phyloP scores from a whole-genome alignment of 2,329 filamentous ascomycete genomes.

The Malbranchea cinnamomea region DNA sequence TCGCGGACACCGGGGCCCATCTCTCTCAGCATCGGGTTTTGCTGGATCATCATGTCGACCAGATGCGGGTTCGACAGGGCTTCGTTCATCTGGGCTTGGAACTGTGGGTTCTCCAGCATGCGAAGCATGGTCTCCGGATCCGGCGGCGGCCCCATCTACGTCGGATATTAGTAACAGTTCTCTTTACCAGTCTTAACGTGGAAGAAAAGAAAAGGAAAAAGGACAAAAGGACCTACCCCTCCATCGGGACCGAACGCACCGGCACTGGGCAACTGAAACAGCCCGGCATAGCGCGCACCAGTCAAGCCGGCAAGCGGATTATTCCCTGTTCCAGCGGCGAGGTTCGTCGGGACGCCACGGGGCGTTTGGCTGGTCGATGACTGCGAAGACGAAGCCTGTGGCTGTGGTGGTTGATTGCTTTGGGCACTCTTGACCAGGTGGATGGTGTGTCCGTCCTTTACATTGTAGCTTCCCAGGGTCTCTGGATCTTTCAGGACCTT shows the following conservation, averaged over 20 bases:
- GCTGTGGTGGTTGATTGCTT: constrained; percentile 57
- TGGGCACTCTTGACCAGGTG: constrained; percentile 94
- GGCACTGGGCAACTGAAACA: constrained; percentile 71
- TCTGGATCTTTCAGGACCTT: constrained; percentile 93
- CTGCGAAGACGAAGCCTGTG: constrained; percentile 13
- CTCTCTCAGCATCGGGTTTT: constrained; percentile 67
- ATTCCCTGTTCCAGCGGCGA: constrained; percentile 47
- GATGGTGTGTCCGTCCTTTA: constrained; percentile 89
- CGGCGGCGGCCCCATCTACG: constrained; percentile 77
- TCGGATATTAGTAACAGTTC: constrained; percentile 4
- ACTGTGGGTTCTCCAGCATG: constrained; percentile 78
- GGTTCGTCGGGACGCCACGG: constrained; percentile 32
- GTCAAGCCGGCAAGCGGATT: constrained; percentile 84
- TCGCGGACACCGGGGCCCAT: constrained; percentile 61
- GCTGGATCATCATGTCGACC: constrained; percentile 85
- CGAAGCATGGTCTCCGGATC: constrained; percentile 65
- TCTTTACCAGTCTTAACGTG: background rate
- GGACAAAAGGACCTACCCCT: constrained; percentile 49
- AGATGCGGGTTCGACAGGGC: constrained; percentile 90
- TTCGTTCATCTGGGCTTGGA: constrained; percentile 80
- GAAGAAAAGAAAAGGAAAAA: background rate
- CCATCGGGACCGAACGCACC: constrained; percentile 89
- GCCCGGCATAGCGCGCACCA: constrained; percentile 83
- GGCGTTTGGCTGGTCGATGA: constrained; percentile 17
- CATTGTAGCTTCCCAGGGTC: constrained; percentile 71